Conservation (phyloP, 2,329 filamentous ascomycete species). For the Lachnellula hyalina region DNA sequence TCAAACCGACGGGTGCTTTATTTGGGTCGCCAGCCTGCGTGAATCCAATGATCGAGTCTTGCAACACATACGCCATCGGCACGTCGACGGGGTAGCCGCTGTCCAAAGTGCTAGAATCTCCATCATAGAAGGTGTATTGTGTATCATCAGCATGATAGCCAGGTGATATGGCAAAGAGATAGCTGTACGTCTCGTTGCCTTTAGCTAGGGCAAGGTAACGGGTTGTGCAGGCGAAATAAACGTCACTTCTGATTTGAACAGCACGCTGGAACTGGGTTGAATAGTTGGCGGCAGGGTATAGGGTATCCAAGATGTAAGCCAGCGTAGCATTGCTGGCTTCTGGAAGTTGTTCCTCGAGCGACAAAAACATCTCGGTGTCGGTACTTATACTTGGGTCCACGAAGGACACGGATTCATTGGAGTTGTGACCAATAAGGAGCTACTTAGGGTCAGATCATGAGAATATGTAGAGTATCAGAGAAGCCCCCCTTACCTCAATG, state of each 20-base stretch:
- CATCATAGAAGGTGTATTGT: constrained; percentile 45
- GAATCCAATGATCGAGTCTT: constrained; percentile 12
- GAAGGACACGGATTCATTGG: constrained; percentile 36
- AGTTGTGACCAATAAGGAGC: constrained; percentile 37
- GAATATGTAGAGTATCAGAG: background rate
- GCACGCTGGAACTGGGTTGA: constrained; percentile 41
- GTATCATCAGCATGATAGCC: constrained; percentile 47
- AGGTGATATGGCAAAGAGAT: constrained; percentile 46
- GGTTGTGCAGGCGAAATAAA: constrained; percentile 40
- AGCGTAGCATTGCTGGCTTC: background rate
- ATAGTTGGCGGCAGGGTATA: constrained; percentile 42
- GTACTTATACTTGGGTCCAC: constrained; percentile 25
- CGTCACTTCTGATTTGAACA: constrained; percentile 39
- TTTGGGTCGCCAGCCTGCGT: background rate
- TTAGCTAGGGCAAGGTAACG: constrained; percentile 41
- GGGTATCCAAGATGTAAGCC: constrained; percentile 35
- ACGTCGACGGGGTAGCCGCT: constrained; percentile 21
- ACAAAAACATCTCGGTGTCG: background rate
- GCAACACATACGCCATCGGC: constrained; percentile 27
- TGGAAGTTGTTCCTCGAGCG: background rate
- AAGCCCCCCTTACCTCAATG: constrained; percentile 32
- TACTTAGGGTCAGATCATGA: background rate
- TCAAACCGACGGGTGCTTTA: constrained; percentile 7
- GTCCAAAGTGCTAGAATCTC: constrained; percentile 12
- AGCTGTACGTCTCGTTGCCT: constrained; percentile 42